Evolutionary conservation across 78 protist species (phyloP).

Genomic region (Tieghemostelium lacteum): DNA sequence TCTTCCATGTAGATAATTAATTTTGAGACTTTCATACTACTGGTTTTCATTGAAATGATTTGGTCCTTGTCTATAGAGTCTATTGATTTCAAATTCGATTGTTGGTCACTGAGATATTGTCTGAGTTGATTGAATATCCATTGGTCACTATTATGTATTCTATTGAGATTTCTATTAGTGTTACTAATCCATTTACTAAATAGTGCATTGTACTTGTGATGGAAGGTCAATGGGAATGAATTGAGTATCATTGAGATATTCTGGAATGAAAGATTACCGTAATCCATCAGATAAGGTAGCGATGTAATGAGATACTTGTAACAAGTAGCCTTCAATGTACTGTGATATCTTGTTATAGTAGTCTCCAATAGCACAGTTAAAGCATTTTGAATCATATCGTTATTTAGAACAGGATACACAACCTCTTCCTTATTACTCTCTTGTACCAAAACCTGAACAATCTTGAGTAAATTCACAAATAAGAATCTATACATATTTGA

Average conservation of each 20-base stretch:
- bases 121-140: not conserved
- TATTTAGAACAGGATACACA: not conserved
- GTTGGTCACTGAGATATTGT: not conserved
- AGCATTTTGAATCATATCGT: not conserved
- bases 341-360: constrained; percentile 25
- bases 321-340: not conserved
- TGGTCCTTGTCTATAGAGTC: constrained; percentile 21
- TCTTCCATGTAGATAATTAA: constrained; percentile 2
- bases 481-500: not conserved
- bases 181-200: constrained; percentile 31
- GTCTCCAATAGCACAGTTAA: not conserved
- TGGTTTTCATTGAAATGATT: constrained; percentile 9
- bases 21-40: constrained; percentile 17
- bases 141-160: not conserved
- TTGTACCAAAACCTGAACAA: not conserved
- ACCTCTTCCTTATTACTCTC: not conserved
- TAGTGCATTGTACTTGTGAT: not conserved
- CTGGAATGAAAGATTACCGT: not conserved
- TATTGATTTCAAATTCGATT: not conserved
- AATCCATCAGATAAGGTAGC: not conserved
- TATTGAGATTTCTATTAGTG: not conserved
- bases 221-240: constrained; percentile 33
- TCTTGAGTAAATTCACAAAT: not conserved
- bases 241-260: constrained; percentile 18
- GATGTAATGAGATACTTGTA: constrained; percentile 30